Evolutionary conservation across 805 yeast species (phyloP).

Genomic region (Maudiozyma barnettii): DNA sequence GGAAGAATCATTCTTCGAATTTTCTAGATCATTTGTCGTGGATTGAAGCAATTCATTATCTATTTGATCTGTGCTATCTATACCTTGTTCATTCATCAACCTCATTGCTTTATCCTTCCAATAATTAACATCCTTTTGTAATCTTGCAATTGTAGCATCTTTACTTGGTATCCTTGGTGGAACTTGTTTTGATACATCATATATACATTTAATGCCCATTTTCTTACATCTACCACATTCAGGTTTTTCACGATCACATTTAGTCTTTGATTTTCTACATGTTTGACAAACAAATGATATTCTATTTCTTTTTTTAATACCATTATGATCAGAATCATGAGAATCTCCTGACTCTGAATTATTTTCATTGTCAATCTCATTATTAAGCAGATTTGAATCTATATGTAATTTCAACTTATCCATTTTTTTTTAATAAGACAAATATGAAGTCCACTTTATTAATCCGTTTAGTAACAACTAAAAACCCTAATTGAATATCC

Average conservation of each 20-base stretch:
- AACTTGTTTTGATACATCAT: constrained; percentile 25
- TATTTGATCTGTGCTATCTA: constrained; percentile 4
- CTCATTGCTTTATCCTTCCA: constrained; percentile 25
- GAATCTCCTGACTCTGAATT: constrained; percentile 1
- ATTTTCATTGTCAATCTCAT: no score
- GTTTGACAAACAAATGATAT: constrained; percentile 29
- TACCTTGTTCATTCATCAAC: constrained; percentile 2
- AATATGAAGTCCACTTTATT: no score
- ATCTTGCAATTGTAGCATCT: constrained; percentile 26
- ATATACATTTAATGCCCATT: constrained; percentile 21
- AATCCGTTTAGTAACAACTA: no score
- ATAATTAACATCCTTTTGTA: constrained; percentile 25
- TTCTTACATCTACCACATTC: constrained; percentile 25
- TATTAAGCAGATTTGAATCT: no score
- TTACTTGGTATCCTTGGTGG: constrained; percentile 30
- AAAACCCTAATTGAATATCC: no score
- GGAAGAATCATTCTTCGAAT: no score
- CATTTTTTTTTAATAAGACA: no score
- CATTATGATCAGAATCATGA: constrained; percentile 2
- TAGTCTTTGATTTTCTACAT: constrained; percentile 29
- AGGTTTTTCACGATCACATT: constrained; percentile 29
- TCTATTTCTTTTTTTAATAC: constrained; percentile 20
- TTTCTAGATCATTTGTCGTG: no score
- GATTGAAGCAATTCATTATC: background rate
- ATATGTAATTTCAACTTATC: no score